phyloP scores from a whole-genome alignment of 179 eudicot species.

The Gypsophila paniculata region DNA sequence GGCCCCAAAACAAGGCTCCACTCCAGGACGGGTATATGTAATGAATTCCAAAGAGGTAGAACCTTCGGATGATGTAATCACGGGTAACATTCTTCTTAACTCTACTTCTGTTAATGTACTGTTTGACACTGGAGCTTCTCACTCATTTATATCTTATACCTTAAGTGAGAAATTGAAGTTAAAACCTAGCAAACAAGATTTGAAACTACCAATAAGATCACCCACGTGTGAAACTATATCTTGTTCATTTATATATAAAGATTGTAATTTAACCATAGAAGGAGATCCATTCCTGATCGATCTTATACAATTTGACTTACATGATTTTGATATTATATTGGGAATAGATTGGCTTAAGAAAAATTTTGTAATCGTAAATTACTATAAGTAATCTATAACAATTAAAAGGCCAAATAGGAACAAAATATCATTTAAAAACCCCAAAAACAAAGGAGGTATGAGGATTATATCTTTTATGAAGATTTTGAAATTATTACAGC shows the following conservation, averaged over 20 bases:
- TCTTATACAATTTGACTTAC: not conserved
- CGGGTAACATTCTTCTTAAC: not conserved
- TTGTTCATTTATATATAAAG: not conserved
- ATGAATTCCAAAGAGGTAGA: not conserved
- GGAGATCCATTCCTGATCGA: not conserved
- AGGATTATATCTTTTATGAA: not conserved
- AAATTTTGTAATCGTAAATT: not conserved
- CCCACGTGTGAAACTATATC: not conserved
- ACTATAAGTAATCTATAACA: not conserved
- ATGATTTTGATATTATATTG: not conserved
- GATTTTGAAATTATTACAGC: not conserved
- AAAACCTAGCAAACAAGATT: not conserved
- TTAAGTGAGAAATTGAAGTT: not conserved
- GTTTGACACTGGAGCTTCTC: slow-evolving; percentile 15
- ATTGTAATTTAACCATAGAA: not conserved
- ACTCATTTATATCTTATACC: not conserved
- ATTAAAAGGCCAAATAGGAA: not conserved
- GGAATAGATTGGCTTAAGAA: not conserved
- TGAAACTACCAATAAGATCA: not conserved
- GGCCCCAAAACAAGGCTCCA: not conserved
- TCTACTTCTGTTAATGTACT: not conserved
- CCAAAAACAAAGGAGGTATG: not conserved
- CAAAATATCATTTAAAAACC: not conserved
- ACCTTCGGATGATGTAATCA: not conserved
- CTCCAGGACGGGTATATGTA: no score